phyloP scores from a whole-genome alignment of 805 yeast species.

The Ogataea populi-albae region DNA sequence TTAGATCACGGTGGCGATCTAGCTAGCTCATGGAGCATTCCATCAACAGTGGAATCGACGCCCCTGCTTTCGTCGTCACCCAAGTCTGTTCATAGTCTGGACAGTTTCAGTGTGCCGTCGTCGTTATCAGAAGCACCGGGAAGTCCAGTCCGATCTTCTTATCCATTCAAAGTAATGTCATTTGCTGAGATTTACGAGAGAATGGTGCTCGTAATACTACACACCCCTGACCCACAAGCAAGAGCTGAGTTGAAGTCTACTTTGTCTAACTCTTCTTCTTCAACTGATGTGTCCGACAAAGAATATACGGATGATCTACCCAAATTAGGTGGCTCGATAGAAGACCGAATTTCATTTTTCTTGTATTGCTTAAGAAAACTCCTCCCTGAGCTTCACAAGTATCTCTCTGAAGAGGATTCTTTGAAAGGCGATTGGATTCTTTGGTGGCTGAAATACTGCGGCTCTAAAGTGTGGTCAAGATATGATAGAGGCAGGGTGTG shows the following conservation, averaged over 20 bases:
- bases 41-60: constrained; percentile 23
- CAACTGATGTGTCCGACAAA: constrained; percentile 14
- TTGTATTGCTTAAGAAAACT: constrained; percentile 57
- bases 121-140: constrained; percentile 6
- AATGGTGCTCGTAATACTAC: constrained; percentile 68
- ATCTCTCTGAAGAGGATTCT: constrained; percentile 74
- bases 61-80: constrained; percentile 27
- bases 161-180: constrained; percentile 40
- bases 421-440: constrained; percentile 84
- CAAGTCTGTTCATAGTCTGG: constrained; percentile 24
- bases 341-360: constrained; percentile 67
- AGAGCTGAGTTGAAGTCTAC: constrained; percentile 20
- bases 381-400: constrained; percentile 74
- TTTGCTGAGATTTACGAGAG: constrained; percentile 75
- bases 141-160: constrained; percentile 1
- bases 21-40: constrained; percentile 11
- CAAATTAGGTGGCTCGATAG: constrained; percentile 54
- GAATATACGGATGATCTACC: constrained; percentile 27
- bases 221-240: constrained; percentile 55
- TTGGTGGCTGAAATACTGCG: constrained; percentile 94
- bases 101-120: constrained; percentile 17
- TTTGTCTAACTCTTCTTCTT: constrained; percentile 2
- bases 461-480: constrained; percentile 79
- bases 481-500: constrained; percentile 83
- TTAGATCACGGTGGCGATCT: constrained; percentile 20